A percentile compares a stretch with the other conserved stretches of the same genome.
phyloP scores from a whole-genome alignment of 179 eudicot genomes.

The Amaranthus tricolor region DNA sequence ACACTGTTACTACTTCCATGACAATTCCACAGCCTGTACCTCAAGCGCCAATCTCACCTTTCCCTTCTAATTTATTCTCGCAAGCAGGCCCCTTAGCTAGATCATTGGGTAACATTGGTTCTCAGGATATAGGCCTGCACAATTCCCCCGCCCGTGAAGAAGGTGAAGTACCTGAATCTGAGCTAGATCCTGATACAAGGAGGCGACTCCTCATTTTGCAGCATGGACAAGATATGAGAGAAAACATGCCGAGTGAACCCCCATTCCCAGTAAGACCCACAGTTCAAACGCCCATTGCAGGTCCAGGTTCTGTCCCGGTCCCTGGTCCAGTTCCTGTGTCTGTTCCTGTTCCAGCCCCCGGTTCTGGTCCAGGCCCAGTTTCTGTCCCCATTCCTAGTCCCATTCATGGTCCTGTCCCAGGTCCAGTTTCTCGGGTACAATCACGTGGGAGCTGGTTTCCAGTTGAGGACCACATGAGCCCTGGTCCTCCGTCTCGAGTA shows the following conservation, averaged over 20 bases:
- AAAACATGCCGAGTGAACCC: slow-evolving; percentile 50
- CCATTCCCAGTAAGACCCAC: slow-evolving; percentile 65
- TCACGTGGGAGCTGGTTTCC: slow-evolving; percentile 77
- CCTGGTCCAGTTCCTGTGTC: slow-evolving; percentile 27
- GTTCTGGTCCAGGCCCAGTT: slow-evolving; percentile 19
- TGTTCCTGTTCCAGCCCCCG: slow-evolving; percentile 21
- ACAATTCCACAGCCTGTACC: slow-evolving; percentile 48
- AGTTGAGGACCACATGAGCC: slow-evolving; percentile 68
- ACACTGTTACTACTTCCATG: slow-evolving; percentile 42
- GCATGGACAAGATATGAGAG: slow-evolving; percentile 87
- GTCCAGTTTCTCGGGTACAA: slow-evolving; percentile 50
- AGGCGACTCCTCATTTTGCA: slow-evolving; percentile 93
- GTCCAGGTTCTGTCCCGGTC: slow-evolving; percentile 28
- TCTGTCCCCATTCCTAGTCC: slow-evolving; percentile 29
- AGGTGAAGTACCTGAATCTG: slow-evolving; percentile 96
- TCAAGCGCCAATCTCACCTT: slow-evolving; percentile 49
- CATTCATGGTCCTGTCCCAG: slow-evolving; percentile 44
- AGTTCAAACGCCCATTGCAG: slow-evolving; percentile 49
- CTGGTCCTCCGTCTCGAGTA: slow-evolving; percentile 43
- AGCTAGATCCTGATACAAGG: slow-evolving; percentile 95
- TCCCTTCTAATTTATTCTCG: slow-evolving; percentile 38
- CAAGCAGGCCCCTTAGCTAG: slow-evolving; percentile 51
- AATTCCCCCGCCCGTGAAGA: slow-evolving; percentile 94
- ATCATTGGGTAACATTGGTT: slow-evolving; percentile 50
- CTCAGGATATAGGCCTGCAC: slow-evolving; percentile 56